phyloP scores from a whole-genome alignment of 345 rosid species.

The Citrus glauca region DNA sequence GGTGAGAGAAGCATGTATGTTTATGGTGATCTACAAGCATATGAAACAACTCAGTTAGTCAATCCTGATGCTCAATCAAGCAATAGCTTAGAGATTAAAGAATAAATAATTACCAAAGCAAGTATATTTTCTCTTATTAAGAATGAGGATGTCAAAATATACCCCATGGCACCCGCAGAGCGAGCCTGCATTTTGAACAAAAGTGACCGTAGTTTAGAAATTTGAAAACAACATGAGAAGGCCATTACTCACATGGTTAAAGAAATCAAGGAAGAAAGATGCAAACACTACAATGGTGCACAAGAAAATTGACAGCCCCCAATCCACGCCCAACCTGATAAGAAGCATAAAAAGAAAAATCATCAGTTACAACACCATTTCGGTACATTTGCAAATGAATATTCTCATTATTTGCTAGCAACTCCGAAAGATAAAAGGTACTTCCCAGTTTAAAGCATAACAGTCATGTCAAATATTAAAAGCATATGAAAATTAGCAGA shows the following conservation, averaged over 20 bases:
- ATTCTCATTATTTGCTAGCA: neutral
- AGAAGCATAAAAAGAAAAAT: constrained; percentile 5
- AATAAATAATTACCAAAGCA: constrained; percentile 53
- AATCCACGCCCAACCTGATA: constrained; percentile 61
- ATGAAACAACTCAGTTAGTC: constrained; percentile 4
- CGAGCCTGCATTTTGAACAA: constrained; percentile 56
- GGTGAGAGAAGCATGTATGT: constrained; percentile 78
- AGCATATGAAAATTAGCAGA: neutral
- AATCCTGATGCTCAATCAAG: neutral
- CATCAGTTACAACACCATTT: constrained; percentile 8
- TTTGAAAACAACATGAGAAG: constrained; percentile 5
- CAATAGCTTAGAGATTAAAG: neutral
- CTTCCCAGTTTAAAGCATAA: neutral
- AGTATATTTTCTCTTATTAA: constrained; percentile 90
- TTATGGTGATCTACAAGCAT: constrained; percentile 75
- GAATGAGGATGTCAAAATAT: constrained; percentile 81
- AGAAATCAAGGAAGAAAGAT: constrained; percentile 22
- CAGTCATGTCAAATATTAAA: neutral
- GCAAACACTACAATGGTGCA: constrained; percentile 69
- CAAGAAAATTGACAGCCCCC: constrained; percentile 72
- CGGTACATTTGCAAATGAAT: constrained; percentile 3
- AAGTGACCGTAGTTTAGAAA: constrained; percentile 15
- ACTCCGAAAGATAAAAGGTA: neutral
- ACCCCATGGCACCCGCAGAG: constrained; percentile 72
- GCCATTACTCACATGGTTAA: constrained; percentile 16